Base-by-base conservation (phyloP, 2,329 filamentous ascomycete genomes). In the Alternaria dauci region DNA sequence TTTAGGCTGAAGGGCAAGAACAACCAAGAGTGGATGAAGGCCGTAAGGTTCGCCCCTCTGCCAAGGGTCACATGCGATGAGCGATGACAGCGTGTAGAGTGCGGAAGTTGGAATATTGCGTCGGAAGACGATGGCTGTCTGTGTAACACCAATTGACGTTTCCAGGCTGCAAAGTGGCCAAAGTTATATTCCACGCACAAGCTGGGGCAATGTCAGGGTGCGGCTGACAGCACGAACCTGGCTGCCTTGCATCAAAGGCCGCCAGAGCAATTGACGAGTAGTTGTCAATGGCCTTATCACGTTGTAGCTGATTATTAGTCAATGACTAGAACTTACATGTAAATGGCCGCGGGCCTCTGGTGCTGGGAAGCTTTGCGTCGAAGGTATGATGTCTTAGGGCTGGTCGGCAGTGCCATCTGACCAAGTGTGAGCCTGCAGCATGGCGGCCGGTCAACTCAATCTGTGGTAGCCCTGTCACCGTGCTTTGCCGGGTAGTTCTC, bases 181-280 rank as follows among this genome's bases (percentile, higher is more conserved):
- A 65, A 58, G 52, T 64, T 68, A 69, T 69, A 69, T 58, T 50
- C 43, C 30, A 52, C 23, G 43, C 55, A 34, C 54, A 39, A 52
- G 42, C 41, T 59, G 42, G 62, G 55, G 56, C 61, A 56, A 53
- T 52, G 28, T 46, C 46, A 52, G 47, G 47, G 50, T 59, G 58
- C 62, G 64, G 66, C 64, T 68, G 66, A 65, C 57, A 47, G 43
- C 28, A 44, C 52, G 55, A 54, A 52, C 55, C 32, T 62, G 50
- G 52, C 28, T 59, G 50, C 62, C 54, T 63, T 65, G 61, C 50
- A 55, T 39, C 54, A 56, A 42, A 42, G 55, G 39, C 43, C 12
- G 41, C 26, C 60, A 67, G 58, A 58, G 53, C 61, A 58, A 67
- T 67, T 62, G 61, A 64, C 62, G 65, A 68, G 63, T 68, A 64